Conservation (phyloP, 495 filamentous ascomycete species). For the Neurospora sp. region DNA sequence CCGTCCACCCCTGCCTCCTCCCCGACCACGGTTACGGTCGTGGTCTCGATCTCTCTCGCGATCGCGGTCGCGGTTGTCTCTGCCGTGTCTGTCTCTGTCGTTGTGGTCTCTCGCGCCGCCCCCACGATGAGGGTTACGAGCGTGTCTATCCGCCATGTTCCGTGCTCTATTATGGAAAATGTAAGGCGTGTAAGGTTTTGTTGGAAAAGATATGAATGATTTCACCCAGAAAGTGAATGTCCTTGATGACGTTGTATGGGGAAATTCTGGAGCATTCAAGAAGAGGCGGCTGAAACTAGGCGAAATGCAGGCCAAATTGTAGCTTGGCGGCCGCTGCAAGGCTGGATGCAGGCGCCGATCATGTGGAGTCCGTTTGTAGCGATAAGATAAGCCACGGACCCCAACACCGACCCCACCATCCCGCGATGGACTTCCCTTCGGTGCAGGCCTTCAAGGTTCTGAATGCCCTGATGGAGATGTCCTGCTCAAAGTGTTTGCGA, state of each 20-base stretch:
- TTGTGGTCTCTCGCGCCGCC: conserved; percentile 7
- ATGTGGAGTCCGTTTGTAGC: not conserved
- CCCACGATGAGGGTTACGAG: not conserved
- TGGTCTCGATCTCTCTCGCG: conserved; percentile 24
- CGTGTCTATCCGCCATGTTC: not conserved
- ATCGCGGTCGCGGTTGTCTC: conserved; percentile 19
- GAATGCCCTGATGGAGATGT: not conserved
- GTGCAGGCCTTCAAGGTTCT: not conserved
- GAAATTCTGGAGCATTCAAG: not conserved
- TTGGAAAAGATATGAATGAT: not conserved
- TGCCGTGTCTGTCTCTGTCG: conserved; percentile 20
- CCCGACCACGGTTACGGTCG: conserved; percentile 13
- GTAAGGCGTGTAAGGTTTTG: not conserved
- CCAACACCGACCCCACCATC: not conserved
- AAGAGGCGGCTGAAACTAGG: not conserved
- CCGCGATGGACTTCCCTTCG: not conserved
- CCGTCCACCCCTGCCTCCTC: not conserved
- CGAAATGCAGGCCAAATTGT: not conserved
- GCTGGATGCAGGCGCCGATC: not conserved
- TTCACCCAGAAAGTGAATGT: not conserved
- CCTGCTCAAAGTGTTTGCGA: not conserved
- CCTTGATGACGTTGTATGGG: not conserved
- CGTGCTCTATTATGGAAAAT: not conserved
- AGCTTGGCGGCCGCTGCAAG: not conserved
- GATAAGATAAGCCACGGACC: not conserved